Evolutionary conservation across 2,329 filamentous ascomycete species (phyloP), one percentile per base, ranked within the genome.

Genomic region (Escovopsis sp.): DNA sequence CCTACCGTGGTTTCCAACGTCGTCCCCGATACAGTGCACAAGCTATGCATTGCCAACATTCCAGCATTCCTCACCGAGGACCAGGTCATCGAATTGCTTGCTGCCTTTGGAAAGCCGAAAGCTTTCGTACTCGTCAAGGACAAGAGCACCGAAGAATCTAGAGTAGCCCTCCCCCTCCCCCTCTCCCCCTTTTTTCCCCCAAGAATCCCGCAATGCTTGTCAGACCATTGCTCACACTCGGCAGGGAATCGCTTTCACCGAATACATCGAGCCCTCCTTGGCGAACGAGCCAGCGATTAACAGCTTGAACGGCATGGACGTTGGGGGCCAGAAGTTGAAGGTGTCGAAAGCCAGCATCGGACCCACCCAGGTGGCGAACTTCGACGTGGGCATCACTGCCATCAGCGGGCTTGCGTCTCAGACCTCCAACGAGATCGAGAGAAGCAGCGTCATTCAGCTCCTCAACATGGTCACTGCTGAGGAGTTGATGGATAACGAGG

Each of bases 391-490:
- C 42, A 89, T 98, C 47, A 93, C 91, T 52, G 91, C 91, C 48
- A 96, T 98, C 79, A 94, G 88, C 39, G 87, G 95, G 75, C 83
- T 98, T 53, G 91, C 91, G 32, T 88, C 89, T 44, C 94, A 91
- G 15, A 85, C 80, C 3, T 82, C 84, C 32, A 73, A 73, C 43
- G 83, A 88, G 45, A 69, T 83, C 30, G 87, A 94, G 51, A 78
- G 81, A 45, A 84, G 84, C 49, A 76, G 84, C 43, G 89, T 98
- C 13, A 61, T 98, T 46, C 89, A 94, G 63, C 68, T 98, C 47
- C 75, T 98, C 56, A 98, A 98, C 67, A 98, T 98, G 91, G 89
- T 98, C 31, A 98, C 91, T 0, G 73, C 87, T 0, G 91, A 98
- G 53, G 91, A 98, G 63, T 68, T 98, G 20, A 78, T 95, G 63